Base-by-base conservation (phyloP, 257 asterid species). In the Thymus quinquecostatus region DNA sequence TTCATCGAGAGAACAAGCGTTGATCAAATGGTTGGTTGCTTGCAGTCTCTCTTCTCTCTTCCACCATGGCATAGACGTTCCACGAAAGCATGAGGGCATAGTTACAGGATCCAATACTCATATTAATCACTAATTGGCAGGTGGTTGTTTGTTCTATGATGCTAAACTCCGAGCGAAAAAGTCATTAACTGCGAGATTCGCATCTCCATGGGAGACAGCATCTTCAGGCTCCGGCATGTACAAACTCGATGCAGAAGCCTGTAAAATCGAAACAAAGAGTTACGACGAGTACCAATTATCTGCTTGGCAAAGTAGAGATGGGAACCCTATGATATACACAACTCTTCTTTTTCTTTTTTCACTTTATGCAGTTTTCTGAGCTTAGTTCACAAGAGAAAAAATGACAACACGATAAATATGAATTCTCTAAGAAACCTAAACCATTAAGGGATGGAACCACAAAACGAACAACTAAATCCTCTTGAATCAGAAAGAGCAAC, bases 151-250 rank as follows among this genome's bases (percentile, higher is more conserved):
- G 7, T 7, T 49, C 78, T 86, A 81, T 5, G 79, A 79, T 5
- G 79, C 79, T 75, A 84, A 84, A 82, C 80, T 83, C 75, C 96
- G 87, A 2, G 99, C 84, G 73, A 86, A 79, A 77, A 95, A 95
- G 79, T 95, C 97, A 66, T 88, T 82, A 40, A 89, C 98, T 28
- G 98, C 99, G 34, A 95, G 98, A 75, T 64, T 86, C 56, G 98
- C 88, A 83, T 95, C 99, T 64, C 99, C 99, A 67, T 95, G 99
- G 5, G 98, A 65, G 28, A 94, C 99, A 5, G 97, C 99, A 70
- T 94, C 99, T 73, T 94, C 99, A 60, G 97, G 98, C 65, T 91
- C 99, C 3, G 99, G 99, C 96, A 94, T 89, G 81, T 43, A 89
- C 30, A 94, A 92, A 78, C 75, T 92, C 41, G 88, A 77, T 67